Evolutionary conservation across 495 filamentous ascomycete genomes (phyloP).

Genomic region (Penicilliopsis zonata): DNA sequence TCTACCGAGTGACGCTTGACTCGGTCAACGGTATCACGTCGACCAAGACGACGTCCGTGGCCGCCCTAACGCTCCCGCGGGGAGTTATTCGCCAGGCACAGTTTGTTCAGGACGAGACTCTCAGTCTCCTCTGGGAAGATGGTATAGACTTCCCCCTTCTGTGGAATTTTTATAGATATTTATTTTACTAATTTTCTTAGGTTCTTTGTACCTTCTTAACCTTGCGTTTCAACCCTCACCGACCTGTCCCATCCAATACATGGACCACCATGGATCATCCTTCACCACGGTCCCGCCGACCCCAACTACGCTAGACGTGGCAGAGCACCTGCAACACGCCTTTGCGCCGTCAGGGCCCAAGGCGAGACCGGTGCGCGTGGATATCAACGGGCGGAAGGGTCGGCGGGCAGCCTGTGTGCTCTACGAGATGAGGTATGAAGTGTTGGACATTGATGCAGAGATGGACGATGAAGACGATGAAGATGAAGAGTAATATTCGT

Average conservation of each 20-base stretch:
- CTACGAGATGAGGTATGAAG: slow-evolving; percentile 40
- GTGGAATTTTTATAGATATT: neutral
- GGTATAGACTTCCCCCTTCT: slow-evolving; percentile 16
- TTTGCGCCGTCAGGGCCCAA: slow-evolving; percentile 25
- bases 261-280: no score
- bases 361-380: slow-evolving; percentile 31
- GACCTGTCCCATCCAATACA: no score
- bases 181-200: slow-evolving; percentile 2
- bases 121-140: slow-evolving; percentile 38
- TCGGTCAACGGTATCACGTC: slow-evolving; percentile 46
- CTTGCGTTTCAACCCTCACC: slow-evolving; percentile 26
- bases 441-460: slow-evolving; percentile 43
- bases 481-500: slow-evolving; percentile 14
- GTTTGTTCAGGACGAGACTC: slow-evolving; percentile 41
- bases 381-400: slow-evolving; percentile 42
- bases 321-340: slow-evolving; percentile 22
- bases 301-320: no score
- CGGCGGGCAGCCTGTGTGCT: slow-evolving; percentile 44
- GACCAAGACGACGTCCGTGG: slow-evolving; percentile 25
- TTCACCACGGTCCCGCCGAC: no score
- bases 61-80: slow-evolving; percentile 26
- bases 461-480: slow-evolving; percentile 21
- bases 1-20: slow-evolving; percentile 36
- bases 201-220: slow-evolving; percentile 23
- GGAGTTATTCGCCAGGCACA: slow-evolving; percentile 39